phyloP scores from a whole-genome alignment of 2,329 filamentous ascomycete species.

The Chrysoporthe cubensis region DNA sequence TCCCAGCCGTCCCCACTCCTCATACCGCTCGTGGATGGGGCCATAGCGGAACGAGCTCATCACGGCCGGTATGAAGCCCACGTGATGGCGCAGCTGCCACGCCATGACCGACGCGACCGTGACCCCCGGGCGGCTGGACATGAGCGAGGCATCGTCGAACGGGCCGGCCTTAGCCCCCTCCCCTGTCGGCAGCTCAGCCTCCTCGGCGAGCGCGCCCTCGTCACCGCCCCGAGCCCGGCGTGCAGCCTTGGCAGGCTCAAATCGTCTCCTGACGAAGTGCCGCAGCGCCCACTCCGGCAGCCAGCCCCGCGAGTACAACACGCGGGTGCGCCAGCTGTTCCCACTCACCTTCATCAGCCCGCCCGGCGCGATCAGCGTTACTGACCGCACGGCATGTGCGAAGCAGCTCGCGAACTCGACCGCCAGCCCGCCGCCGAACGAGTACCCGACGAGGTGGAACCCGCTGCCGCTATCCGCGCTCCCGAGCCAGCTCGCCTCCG shows the following conservation, averaged over 20 bases:
- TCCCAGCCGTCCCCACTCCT: slow-evolving; percentile 64
- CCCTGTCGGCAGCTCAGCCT: slow-evolving; percentile 27
- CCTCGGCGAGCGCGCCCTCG: slow-evolving; percentile 35
- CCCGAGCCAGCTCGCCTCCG: slow-evolving; percentile 69
- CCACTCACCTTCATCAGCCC: slow-evolving; percentile 61
- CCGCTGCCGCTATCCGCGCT: slow-evolving; percentile 35
- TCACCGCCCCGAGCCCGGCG: slow-evolving; percentile 43
- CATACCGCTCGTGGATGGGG: slow-evolving; percentile 68
- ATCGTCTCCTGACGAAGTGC: slow-evolving; percentile 53
- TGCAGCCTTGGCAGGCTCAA: slow-evolving; percentile 46
- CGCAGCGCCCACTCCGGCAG: slow-evolving; percentile 64
- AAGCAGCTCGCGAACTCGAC: slow-evolving; percentile 76
- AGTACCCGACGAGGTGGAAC: slow-evolving; percentile 78
- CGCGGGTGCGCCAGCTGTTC: slow-evolving; percentile 52
- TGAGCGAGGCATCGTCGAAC: slow-evolving; percentile 55
- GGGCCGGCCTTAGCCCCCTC: slow-evolving; percentile 31
- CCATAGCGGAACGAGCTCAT: slow-evolving; percentile 71
- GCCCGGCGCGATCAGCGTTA: slow-evolving; percentile 78
- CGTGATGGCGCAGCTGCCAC: slow-evolving; percentile 71
- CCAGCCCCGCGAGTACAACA: slow-evolving; percentile 65
- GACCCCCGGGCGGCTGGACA: slow-evolving; percentile 53
- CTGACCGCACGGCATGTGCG: slow-evolving; percentile 67
- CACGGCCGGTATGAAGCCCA: slow-evolving; percentile 71
- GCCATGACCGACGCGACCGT: slow-evolving; percentile 65
- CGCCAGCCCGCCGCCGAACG: slow-evolving; percentile 78